phyloP scores from a whole-genome alignment of 2,329 filamentous ascomycete species.

The Epichloe elymi region DNA sequence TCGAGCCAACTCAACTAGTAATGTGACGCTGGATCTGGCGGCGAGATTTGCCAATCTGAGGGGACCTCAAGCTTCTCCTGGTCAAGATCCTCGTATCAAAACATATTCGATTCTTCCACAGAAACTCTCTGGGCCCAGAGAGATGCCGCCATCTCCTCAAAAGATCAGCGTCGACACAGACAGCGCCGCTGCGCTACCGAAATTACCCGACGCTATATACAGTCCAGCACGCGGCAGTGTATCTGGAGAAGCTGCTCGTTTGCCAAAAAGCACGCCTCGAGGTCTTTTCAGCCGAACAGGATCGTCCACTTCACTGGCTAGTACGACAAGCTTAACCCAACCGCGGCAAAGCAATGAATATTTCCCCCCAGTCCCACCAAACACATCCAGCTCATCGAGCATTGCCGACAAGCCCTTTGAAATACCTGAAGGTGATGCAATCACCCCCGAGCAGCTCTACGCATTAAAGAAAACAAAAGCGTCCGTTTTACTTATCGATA shows the following conservation, averaged over 20 bases:
- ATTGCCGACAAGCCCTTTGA: slow-evolving; percentile 29
- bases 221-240: slow-evolving; percentile 63
- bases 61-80: slow-evolving; percentile 24
- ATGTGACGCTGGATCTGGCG: slow-evolving; percentile 34
- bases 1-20: slow-evolving; percentile 16
- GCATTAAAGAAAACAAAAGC: slow-evolving; percentile 47
- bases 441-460: slow-evolving; percentile 58
- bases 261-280: slow-evolving; percentile 51
- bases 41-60: slow-evolving; percentile 46
- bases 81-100: slow-evolving; percentile 39
- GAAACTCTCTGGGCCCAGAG: slow-evolving; percentile 33
- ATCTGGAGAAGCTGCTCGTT: slow-evolving; percentile 49
- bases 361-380: slow-evolving; percentile 14
- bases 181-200: slow-evolving; percentile 46
- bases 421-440: slow-evolving; percentile 40
- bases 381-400: slow-evolving; percentile 12
- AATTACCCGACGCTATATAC: slow-evolving; percentile 62
- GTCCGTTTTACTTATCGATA: slow-evolving; percentile 72
- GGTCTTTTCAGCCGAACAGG: slow-evolving; percentile 49
- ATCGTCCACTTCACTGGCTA: slow-evolving; percentile 30
- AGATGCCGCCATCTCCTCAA: slow-evolving; percentile 31
- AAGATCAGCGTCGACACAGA: slow-evolving; percentile 35
- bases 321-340: slow-evolving; percentile 15
- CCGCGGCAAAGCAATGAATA: slow-evolving; percentile 20
- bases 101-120: slow-evolving; percentile 31